Conservation (phyloP, 768 basidiomycete species). For the Russula dissimulans region DNA sequence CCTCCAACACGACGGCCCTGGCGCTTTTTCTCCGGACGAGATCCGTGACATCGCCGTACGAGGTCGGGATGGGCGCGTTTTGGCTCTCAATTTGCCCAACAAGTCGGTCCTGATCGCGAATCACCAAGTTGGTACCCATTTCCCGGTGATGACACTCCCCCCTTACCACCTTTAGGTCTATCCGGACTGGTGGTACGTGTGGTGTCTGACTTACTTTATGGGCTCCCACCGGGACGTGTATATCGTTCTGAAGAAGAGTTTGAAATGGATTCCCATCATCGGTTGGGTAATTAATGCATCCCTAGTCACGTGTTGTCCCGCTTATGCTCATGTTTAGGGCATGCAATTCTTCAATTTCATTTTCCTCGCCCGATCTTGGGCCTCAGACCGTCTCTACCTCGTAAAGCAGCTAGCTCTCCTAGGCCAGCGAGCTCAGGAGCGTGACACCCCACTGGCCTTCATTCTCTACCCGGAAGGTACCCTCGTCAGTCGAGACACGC, state of each 20-base stretch:
- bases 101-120: slow-evolving; percentile 84
- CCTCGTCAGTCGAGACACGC: slow-evolving; percentile 77
- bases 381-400: slow-evolving; percentile 65
- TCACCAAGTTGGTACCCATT: slow-evolving; percentile 57
- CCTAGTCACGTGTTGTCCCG: neutral
- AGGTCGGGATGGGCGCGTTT: slow-evolving; percentile 46
- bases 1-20: slow-evolving; percentile 61
- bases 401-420: slow-evolving; percentile 56
- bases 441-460: slow-evolving; percentile 67
- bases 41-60: slow-evolving; percentile 47
- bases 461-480: slow-evolving; percentile 96
- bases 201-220: slow-evolving; percentile 71
- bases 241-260: slow-evolving; percentile 87
- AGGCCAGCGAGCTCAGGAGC: slow-evolving; percentile 56
- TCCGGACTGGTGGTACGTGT: slow-evolving; percentile 80
- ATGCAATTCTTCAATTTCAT: slow-evolving; percentile 96
- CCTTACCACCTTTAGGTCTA: slow-evolving; percentile 43
- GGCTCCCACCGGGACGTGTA: slow-evolving; percentile 60
- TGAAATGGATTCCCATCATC: slow-evolving; percentile 77
- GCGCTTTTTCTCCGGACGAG: slow-evolving; percentile 51
- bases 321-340: slow-evolving; percentile 35
- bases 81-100: slow-evolving; percentile 59
- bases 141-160: neutral
- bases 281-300: slow-evolving; percentile 59
- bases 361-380: slow-evolving; percentile 88